Evolutionary conservation across 352 stramenopile species (phyloP), one percentile per base, ranked within the genome.

Genomic region (Globisporangium okanoganense): DNA sequence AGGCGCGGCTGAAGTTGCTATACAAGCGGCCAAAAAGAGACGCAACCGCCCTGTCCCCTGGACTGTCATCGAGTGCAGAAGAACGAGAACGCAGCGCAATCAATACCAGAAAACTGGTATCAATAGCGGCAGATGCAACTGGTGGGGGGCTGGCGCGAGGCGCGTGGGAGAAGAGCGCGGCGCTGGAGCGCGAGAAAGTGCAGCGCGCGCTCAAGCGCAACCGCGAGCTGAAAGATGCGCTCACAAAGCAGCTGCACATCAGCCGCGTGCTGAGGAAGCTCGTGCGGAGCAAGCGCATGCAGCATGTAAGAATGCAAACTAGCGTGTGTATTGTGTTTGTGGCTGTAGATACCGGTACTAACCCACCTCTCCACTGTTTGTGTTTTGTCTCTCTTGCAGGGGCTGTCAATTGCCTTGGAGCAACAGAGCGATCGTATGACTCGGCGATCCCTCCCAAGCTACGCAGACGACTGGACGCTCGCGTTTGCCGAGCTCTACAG

Each of bases 401-500:
- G 41, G 1, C n/a, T 27, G 10, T 24, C 41, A 7, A 48, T 48
- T 16, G n/a, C n/a, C 12, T 13, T 48, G 41, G n/a, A 48, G 5
- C 6, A 25, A 5, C 6, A 18, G n/a, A 27, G 18, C n/a, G 41
- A 25, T 24, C 41, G 6, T 12, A n/a, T 8, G n/a, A 27, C 20
- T 9, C 41, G n/a, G 7, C n/a, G 41, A 18, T 48, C n/a, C 1
- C n/a, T 48, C 4, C 8, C 18, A 6, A 48, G 41, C n/a, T 48
- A 48, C 41, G 7, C 41, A 48, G 41, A 25, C 18, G 18, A 48
- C 41, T 27, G n/a, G 41, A 48, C 41, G 41, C 41, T 27, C 10
- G 41, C 24, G n/a, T 48, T 48, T n/a, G n/a, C 41, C 41, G 41
- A 48, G 41, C 41, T 48, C 41, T 48, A 48, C 41, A 48, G 41